Conservation (phyloP, 164 flowering plant species). For the Amborella trichopoda region DNA sequence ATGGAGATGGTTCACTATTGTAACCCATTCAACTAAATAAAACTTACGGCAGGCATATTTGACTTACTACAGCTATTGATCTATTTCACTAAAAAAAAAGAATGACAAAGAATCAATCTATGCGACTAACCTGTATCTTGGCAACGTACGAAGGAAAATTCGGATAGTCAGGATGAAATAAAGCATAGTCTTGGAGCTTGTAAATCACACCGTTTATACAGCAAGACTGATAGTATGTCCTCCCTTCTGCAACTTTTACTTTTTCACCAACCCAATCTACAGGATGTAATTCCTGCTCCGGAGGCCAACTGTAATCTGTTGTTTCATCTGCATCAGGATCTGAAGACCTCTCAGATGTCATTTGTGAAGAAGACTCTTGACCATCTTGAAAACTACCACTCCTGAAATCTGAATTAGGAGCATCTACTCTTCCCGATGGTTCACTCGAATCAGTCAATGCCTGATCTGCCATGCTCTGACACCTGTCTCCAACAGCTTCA, state of each 20-base stretch:
- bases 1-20: too few relatives aligned
- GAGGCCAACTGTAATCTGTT: conserved; percentile 13
- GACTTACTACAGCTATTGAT: not conserved
- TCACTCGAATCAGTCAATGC: not conserved
- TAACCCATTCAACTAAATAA: too few relatives aligned
- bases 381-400: conserved; percentile 16
- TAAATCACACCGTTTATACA: conserved; percentile 45
- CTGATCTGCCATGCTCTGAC: conserved; percentile 5
- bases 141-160: conserved; percentile 32
- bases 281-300: conserved; percentile 20
- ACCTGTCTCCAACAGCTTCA: conserved; percentile 14
- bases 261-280: conserved; percentile 64
- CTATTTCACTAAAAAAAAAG: not conserved
- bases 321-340: conserved; percentile 11
- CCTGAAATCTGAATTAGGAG: conserved; percentile 10
- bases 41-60: too few relatives aligned
- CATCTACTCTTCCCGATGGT: conserved; percentile 8
- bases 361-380: conserved; percentile 13
- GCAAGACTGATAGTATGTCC: conserved; percentile 50
- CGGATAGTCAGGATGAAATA: conserved; percentile 30
- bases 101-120: not conserved
- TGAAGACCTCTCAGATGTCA: conserved; percentile 14
- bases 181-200: conserved; percentile 58
- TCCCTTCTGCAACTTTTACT: conserved; percentile 37
- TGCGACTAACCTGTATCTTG: conserved; percentile 53